Evolutionary conservation across 768 basidiomycete species (phyloP), one percentile per base, ranked within the genome.

Genomic region (Tephrocybe sp.): DNA sequence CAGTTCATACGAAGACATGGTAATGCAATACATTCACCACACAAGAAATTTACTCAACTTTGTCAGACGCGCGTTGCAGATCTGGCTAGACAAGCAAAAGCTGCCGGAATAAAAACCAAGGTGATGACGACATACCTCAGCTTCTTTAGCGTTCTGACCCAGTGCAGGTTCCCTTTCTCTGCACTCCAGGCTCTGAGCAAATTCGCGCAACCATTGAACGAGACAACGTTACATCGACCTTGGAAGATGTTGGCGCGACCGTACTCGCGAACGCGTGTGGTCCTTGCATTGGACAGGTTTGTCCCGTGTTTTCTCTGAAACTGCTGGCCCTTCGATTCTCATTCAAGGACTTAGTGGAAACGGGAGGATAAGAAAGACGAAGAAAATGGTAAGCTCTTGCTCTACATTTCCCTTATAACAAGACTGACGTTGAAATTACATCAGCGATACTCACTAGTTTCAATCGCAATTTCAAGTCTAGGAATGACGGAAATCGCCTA

Each of bases 191-290:
- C 11, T 94, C 92, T 28, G 97, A 99, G 63, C 89, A 97, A 61
- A 98, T 99, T 58, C 82, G 96, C 40, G 97, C 97, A 1, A 99
- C 97, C 0, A 94, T 98, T 74, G 93, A 98, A 69, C 84, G 95
- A 28, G 97, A 99, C 64, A 79, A 87, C 25, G 79, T 98, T 37
- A 97, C 92, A 21, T 74, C 79, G 11, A 78, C 80, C 28, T 72
- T 99, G 34, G 79, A 96, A 67, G 84, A 84, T 58, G 89, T 98
- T 44, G 97, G 97, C n/a, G 97, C 90, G 2, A 77, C 86, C 44
- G 96, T 99, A 19, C 76, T 99, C 28, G 95, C 97, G 5, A 99
- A 99, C 67, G 97, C 97, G 3, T 99, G 97, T 58, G 97, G 97
- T 44, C 97, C 97, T 21, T 99, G 97, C 65, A 99, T 98, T 59